These are phyloP conservation scores for Neonectria neomacrospora DNA, from an alignment of 2,329 filamentous ascomycete genomes.

Conservation along the genomic window DNA sequence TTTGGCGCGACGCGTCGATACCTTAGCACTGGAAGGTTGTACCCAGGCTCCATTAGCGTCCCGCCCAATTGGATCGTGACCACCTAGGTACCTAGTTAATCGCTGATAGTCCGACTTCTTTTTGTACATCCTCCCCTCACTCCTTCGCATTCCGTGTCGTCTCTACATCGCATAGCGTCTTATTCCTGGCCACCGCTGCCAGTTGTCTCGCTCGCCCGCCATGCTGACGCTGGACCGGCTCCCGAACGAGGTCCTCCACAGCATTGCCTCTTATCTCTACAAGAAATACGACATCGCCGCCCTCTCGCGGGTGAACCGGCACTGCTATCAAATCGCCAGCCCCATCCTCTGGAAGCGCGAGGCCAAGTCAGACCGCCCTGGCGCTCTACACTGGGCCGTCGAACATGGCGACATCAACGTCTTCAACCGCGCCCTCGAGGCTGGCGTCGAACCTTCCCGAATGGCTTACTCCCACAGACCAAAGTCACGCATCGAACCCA, in stretches of 20 bases:
- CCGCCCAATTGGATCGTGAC: conserved; percentile 18
- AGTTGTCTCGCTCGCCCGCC: conserved; percentile 32
- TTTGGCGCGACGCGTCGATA: conserved; percentile 25
- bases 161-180: not conserved
- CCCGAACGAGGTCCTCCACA: conserved; percentile 44
- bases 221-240: conserved; percentile 47
- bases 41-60: conserved; percentile 10
- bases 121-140: conserved; percentile 36
- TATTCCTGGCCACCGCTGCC: conserved; percentile 27
- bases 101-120: conserved; percentile 15
- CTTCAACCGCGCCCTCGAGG: conserved; percentile 40
- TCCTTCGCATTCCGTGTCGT: conserved; percentile 20
- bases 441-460: conserved; percentile 39
- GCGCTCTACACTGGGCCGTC: conserved; percentile 44
- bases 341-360: conserved; percentile 45
- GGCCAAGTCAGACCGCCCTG: conserved; percentile 40
- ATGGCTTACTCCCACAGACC: conserved; percentile 42
- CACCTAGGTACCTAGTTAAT: conserved; percentile 12
- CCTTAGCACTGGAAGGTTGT: not conserved
- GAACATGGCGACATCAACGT: conserved; percentile 38
- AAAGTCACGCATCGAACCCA: conserved; percentile 39
- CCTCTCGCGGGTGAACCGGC: conserved; percentile 38
- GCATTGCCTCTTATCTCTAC: conserved; percentile 39
- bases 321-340: conserved; percentile 41
- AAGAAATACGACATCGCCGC: conserved; percentile 45